Evolutionary conservation across 2,329 filamentous ascomycete species (phyloP).

Genomic region (Tolypocladium nubicola): DNA sequence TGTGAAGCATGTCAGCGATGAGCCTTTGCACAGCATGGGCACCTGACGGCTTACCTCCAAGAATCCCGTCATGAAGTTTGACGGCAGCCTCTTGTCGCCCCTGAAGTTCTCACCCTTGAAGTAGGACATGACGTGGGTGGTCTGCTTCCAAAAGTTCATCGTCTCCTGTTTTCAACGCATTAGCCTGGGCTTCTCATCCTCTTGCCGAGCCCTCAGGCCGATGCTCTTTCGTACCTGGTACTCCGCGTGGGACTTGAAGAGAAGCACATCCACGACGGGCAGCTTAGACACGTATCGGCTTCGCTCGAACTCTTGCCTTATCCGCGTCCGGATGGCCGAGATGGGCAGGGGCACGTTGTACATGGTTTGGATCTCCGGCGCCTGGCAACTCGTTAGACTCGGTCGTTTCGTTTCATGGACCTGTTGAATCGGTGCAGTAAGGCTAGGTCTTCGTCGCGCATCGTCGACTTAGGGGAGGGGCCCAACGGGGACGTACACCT

Average conservation of each 20-base stretch:
- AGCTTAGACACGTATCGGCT: slow-evolving; percentile 90
- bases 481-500: slow-evolving; percentile 56
- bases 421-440: not conserved
- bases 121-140: slow-evolving; percentile 91
- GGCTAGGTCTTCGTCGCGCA: not conserved
- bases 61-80: slow-evolving; percentile 89
- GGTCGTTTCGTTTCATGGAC: not conserved
- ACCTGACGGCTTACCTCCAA: slow-evolving; percentile 59
- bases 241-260: slow-evolving; percentile 86
- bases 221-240: slow-evolving; percentile 61
- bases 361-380: slow-evolving; percentile 94
- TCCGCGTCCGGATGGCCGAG: slow-evolving; percentile 78
- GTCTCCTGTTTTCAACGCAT: slow-evolving; percentile 62
- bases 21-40: not conserved
- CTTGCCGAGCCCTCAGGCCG: not conserved
- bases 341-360: slow-evolving; percentile 88
- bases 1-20: slow-evolving; percentile 12
- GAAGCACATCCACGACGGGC: slow-evolving; percentile 74
- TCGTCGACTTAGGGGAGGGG: not conserved
- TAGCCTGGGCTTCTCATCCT: not conserved
- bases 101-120: slow-evolving; percentile 76
- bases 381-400: slow-evolving; percentile 40
- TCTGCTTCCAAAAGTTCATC: slow-evolving; percentile 98
- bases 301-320: slow-evolving; percentile 93
- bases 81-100: slow-evolving; percentile 69